Percentiles rank a stretch among this genome's conserved stretches.
These are phyloP conservation scores for Paracoccidioides lutzii DNA, from an alignment of 2,329 filamentous ascomycete species.

Conservation along the genomic window DNA sequence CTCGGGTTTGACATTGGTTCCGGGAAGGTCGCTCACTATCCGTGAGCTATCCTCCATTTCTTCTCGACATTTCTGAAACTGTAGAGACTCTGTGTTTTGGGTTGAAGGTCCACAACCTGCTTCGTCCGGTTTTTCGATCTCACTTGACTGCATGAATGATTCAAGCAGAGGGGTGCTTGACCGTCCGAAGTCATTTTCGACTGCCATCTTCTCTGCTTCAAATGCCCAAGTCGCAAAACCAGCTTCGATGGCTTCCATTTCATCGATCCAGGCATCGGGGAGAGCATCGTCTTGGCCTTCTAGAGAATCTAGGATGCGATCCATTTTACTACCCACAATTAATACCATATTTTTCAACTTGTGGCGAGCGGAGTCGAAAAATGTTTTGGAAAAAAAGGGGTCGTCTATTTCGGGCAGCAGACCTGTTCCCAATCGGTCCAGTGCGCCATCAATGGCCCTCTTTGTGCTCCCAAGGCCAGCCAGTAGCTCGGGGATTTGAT, in stretches of 20 bases:
- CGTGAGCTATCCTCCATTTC: background rate
- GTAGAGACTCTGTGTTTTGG: background rate
- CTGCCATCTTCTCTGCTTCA: constrained; percentile 60
- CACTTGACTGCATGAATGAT: background rate
- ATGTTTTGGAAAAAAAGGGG: constrained; percentile 20
- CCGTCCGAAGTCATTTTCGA: constrained; percentile 46
- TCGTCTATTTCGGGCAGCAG: constrained; percentile 17
- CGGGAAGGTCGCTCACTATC: background rate
- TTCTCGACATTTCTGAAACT: background rate
- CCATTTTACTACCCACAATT: constrained; percentile 58
- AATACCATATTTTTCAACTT: constrained; percentile 57
- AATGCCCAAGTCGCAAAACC: constrained; percentile 71
- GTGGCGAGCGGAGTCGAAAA: constrained; percentile 34
- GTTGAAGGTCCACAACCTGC: background rate
- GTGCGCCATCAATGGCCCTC: constrained; percentile 22
- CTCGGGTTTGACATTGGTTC: background rate
- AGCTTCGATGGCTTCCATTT: constrained; percentile 66
- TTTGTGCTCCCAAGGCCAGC: constrained; percentile 42
- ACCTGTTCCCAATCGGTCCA: constrained; percentile 18
- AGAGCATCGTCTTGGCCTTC: constrained; percentile 75
- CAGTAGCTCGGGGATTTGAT: constrained; percentile 58
- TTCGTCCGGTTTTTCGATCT: background rate
- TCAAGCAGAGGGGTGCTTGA: constrained; percentile 4
- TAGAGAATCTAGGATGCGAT: constrained; percentile 73
- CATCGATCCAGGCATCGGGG: constrained; percentile 76